phyloP scores from a whole-genome alignment of 169 alveolate genomes.

The Haemoproteus tartakovskyi region DNA sequence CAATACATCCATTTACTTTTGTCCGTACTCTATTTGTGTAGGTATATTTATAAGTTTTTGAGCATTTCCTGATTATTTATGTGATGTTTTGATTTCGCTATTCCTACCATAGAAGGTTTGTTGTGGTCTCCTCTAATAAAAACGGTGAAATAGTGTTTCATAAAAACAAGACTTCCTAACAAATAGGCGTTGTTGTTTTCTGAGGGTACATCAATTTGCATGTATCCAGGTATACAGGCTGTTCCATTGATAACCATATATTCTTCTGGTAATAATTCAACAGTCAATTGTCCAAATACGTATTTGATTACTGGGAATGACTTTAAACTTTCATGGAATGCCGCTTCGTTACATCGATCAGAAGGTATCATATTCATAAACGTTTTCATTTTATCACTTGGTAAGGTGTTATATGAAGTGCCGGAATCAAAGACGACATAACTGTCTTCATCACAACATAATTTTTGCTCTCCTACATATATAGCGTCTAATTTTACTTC shows the following conservation, averaged over 20 bases:
- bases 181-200: constrained; percentile 84
- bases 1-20: too few species aligned
- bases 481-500: constrained; percentile 80
- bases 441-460: constrained; percentile 80
- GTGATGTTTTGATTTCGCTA: constrained; percentile 74
- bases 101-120: constrained; percentile 73
- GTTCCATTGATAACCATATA: constrained; percentile 6
- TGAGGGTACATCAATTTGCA: constrained; percentile 87
- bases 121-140: constrained; percentile 66
- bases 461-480: constrained; percentile 80
- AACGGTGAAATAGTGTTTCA: constrained; percentile 86
- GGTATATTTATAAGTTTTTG: too few species aligned
- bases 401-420: constrained; percentile 85
- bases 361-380: constrained; percentile 73
- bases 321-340: not conserved
- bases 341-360: constrained; percentile 3
- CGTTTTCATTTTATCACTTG: constrained; percentile 73
- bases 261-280: not conserved
- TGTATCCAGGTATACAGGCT: constrained; percentile 84
- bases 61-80: too few species aligned
- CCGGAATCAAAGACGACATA: constrained; percentile 89
- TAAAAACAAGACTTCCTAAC: constrained; percentile 83
- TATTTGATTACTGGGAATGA: not conserved
- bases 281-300: not conserved
- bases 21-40: too few species aligned